Evolutionary conservation across 2,329 filamentous ascomycete species (phyloP).

Genomic region (Colletotrichum liaoningense): DNA sequence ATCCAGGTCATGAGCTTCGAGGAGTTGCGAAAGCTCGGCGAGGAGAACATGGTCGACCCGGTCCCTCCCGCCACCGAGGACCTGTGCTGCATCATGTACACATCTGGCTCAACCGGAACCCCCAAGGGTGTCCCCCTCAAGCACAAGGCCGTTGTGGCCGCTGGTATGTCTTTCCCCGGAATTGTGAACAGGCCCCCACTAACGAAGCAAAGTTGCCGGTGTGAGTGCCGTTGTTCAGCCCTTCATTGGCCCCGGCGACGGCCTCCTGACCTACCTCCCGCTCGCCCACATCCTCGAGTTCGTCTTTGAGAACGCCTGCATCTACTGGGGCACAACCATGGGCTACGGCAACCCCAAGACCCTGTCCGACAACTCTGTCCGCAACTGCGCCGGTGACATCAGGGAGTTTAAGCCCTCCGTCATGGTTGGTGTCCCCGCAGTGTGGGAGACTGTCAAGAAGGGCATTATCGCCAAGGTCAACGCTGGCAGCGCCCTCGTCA

Average conservation of each 20-base stretch:
- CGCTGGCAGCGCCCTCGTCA: conserved; percentile 73
- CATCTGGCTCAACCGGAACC: conserved; percentile 83
- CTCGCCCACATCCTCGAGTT: conserved; percentile 91
- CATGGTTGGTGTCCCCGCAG: conserved; percentile 86
- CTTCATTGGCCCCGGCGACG: conserved; percentile 82
- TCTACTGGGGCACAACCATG: conserved; percentile 90
- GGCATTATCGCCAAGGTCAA: conserved; percentile 84
- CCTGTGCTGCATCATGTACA: conserved; percentile 79
- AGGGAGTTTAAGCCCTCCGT: conserved; percentile 86
- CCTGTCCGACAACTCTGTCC: conserved; percentile 82
- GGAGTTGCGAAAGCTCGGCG: conserved; percentile 61
- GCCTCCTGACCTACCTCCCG: conserved; percentile 85
- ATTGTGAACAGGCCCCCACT: background rate
- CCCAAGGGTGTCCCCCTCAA: conserved; percentile 85
- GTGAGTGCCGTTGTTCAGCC: conserved; percentile 81
- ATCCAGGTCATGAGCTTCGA: conserved; percentile 62
- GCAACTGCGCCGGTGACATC: conserved; percentile 90
- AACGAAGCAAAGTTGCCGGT: conserved; percentile 72
- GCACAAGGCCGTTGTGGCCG: conserved; percentile 80
- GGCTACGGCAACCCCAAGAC: conserved; percentile 91
- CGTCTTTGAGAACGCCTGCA: conserved; percentile 85
- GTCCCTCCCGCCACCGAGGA: conserved; percentile 78
- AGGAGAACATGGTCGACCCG: conserved; percentile 75
- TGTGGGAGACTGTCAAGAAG: conserved; percentile 94
- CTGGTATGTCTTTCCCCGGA: conserved; percentile 63